Evolutionary conservation across 306 rosid genomes (phyloP), one percentile per base, ranked within the genome.

Genomic region (Malus asiatica): DNA sequence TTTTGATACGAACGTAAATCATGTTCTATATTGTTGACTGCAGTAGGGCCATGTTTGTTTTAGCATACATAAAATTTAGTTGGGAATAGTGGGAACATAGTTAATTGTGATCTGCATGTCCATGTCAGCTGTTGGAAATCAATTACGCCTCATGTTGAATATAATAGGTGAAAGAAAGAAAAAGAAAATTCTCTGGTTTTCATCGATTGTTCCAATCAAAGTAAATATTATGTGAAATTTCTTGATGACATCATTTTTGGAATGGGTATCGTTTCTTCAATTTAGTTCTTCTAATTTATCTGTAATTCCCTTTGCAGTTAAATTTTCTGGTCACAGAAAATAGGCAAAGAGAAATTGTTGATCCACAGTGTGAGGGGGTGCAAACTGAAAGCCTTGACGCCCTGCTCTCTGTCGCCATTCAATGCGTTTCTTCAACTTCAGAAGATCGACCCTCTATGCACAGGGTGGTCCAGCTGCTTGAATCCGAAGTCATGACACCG

Each of bases 361-460:
- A 90, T 77, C 77, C 84, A 20, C 89, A 77, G n/a, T 96, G 99
- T 6, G 97, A 92, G 32, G 93, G 99, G 60, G 84, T 96, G 77
- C 93, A 89, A 88, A 45, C 83, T 18, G 99, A 92, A 82, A 89
- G 98, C 86, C 97, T 92, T 13, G 97, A 90, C 75, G 98, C 93
- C 48, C 86, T 96, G 90, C 90, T 96, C 65, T 84, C 93, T 3
- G 81, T 96, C 44, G 96, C 99, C 22, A 89, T 86, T 72, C 96
- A 88, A 75, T 96, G 99, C 64, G 93, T 96, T 86, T 96, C 97
- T 62, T 89, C 98, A 7, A 88, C 77, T 83, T 90, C 99, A 29
- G 98, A 92, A 71, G 99, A 92, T 74, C 92, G 98, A 52, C 99
- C 97, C 60, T 90, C 96, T 8, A 96, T 96, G 99, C 99, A 96